Evolutionary conservation across 371 early-diverging fungal genomes (phyloP).

Genomic region (Mortierella sp.): DNA sequence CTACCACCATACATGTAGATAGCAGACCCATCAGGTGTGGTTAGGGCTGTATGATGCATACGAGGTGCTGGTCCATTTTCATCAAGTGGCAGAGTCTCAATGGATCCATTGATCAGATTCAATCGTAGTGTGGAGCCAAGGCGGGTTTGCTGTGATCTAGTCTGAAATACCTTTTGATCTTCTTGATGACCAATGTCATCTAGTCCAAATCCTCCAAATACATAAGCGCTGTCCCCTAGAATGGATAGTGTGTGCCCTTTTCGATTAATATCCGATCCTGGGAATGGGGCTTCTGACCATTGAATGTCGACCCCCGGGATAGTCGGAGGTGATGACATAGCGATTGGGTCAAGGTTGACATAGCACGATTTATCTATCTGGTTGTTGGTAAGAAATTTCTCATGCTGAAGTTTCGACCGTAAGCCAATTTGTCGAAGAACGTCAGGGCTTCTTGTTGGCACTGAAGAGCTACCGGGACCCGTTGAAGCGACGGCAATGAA

Average conservation of each 20-base stretch:
- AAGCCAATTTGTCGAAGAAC: conserved; percentile 32
- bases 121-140: conserved; percentile 31
- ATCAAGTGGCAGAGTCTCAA: conserved; percentile 6
- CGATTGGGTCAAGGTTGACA: background rate
- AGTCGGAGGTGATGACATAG: background rate
- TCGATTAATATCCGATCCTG: conserved; percentile 34
- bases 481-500: conserved; percentile 47
- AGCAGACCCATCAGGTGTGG: conserved; percentile 27
- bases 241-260: conserved; percentile 51
- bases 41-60: conserved; percentile 43
- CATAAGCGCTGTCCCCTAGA: conserved; percentile 32
- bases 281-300: conserved; percentile 33
- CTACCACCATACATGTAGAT: conserved; percentile 51
- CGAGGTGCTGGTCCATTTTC: conserved; percentile 43
- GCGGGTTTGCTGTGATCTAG: conserved; percentile 42
- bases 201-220: conserved; percentile 54
- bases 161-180: conserved; percentile 37
- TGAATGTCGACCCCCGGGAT: conserved; percentile 5
- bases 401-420: conserved; percentile 24
- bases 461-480: background rate
- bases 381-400: background rate
- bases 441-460: conserved; percentile 23
- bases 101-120: conserved; percentile 27
- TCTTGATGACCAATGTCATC: conserved; percentile 26
- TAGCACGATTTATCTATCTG: conserved; percentile 34